Base-by-base conservation (phyloP, 2,329 filamentous ascomycete genomes). In the Trichoderma guizhouense region DNA sequence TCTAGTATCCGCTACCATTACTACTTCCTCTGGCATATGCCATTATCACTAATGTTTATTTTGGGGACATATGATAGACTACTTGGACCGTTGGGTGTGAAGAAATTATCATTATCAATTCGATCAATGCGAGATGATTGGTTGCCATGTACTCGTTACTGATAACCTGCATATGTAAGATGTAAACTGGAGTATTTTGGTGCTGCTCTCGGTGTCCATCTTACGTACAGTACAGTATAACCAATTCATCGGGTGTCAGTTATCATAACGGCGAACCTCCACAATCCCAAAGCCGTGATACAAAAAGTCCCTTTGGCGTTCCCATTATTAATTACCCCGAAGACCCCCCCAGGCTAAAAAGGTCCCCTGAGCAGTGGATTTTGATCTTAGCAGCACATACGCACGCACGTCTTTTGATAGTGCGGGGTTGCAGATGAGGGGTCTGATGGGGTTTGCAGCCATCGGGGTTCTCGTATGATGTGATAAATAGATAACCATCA, bases 381-480 rank as follows among this genome's bases (percentile, higher is more conserved):
- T 34, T 39, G 18, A 60, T n/a, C 65, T 28, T 36, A 36, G 34
- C 34, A 57, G 24, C 53, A 11, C 32, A n/a, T 7, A 7, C 34
- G 2, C 32, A 26, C 21, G 58, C 34, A 32, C 68, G 60, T 51
- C 24, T 36, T n/a, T 24, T 36, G 58, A 34, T 65, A 34, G 55
- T 72, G 70, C 70, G 70, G 70, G 70, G 70, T 72, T 72, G 55
- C 69, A 43, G 70, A 58, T 68, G 70, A 68, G 70, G 70, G 70
- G 70, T 68, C 36, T 32, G 14, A 47, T 69, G 39, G 34, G 55
- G 26, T 32, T 58, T 61, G 55, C 57, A 61, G 66, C 57, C 55
- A 61, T 61, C 30, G 67, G 67, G 36, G 67, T 61, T 36, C 67
- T 69, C 57, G 57, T 51, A 62, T 62, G 66, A 51, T 68, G 53